Base-by-base conservation (phyloP, 2,329 filamentous ascomycete species). In the Colletotrichum endophyticum region DNA sequence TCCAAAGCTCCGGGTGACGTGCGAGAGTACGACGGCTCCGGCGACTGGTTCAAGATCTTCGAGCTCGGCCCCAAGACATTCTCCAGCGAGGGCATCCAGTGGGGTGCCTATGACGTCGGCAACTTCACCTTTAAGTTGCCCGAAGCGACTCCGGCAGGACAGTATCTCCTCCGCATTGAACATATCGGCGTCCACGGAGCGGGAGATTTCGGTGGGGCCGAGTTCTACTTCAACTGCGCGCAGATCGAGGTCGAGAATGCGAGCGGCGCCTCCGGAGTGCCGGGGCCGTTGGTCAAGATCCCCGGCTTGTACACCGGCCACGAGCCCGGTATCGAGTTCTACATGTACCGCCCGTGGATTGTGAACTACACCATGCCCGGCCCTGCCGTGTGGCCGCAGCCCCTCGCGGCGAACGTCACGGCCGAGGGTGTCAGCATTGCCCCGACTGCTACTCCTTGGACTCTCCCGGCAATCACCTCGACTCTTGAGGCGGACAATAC, bases 31-130 rank as follows among this genome's bases (percentile, higher is more conserved):
- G 79, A 81, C 71, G 79, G 79, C n/a, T 78, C 76, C 12, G 79
- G 80, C 49, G 80, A 82, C 72, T 83, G 81, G 81, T 82, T 81
- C 80, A 83, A 83, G 78, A 79, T 80, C 34, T 80, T 82, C 75
- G 79, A 83, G 78, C 77, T 81, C 79, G 66, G 66, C 25, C 66
- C 66, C 19, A 39, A 68, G 36, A 22, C 44, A 22, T 68, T 56
- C 44, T 34, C 66, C 39, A 27, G 16, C 19, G 25, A 57, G 39
- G 66, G 30, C 12, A 57, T 34, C 27, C 25, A 49, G 39, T 68
- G 66, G 66, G 22, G 66, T 28, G 27, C 39, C 34, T 68, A 49
- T 39, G 19, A 70, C 67, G 56, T 70, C 53, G 28, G 36, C 16
- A 49, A 61, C 30, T 70, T 62, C 67, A 70, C 67, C n/a, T 34